phyloP scores from a whole-genome alignment of 805 yeast genomes.

The Spathaspora girioi region DNA sequence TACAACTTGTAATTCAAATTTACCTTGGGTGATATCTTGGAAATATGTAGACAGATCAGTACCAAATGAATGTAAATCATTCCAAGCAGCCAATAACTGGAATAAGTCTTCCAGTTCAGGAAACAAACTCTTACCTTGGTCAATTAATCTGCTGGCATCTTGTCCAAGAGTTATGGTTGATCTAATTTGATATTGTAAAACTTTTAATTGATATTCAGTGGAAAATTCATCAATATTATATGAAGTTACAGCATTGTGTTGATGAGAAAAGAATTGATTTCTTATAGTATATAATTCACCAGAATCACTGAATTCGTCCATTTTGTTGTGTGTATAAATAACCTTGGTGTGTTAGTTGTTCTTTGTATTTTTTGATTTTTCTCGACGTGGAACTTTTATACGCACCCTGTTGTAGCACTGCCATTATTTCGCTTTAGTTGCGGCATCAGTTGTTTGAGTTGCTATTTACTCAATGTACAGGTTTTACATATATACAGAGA shows the following conservation, averaged over 20 bases:
- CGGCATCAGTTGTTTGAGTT: too few relatives aligned
- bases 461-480: too few relatives aligned
- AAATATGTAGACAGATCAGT: conserved; percentile 41
- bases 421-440: too few relatives aligned
- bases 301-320: conserved; percentile 40
- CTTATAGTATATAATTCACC: conserved; percentile 53
- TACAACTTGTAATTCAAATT: conserved; percentile 39
- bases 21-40: conserved; percentile 32
- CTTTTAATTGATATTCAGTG: conserved; percentile 33
- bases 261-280: conserved; percentile 61
- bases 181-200: conserved; percentile 39
- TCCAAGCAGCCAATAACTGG: conserved; percentile 39
- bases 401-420: neutral
- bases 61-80: conserved; percentile 41
- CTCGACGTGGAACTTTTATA: neutral
- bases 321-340: conserved; percentile 7
- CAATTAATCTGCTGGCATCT: conserved; percentile 39
- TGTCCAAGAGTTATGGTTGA: conserved; percentile 32
- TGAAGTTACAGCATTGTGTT: conserved; percentile 42
- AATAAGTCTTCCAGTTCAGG: conserved; percentile 33
- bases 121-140: conserved; percentile 27
- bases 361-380: neutral
- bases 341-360: neutral
- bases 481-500: neutral
- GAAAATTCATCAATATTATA: conserved; percentile 37